A percentile compares a stretch with the other conserved stretches of the same genome.
phyloP scores from a whole-genome alignment of 768 basidiomycete genomes.

The Pseudohyphozyma bogoriensis region DNA sequence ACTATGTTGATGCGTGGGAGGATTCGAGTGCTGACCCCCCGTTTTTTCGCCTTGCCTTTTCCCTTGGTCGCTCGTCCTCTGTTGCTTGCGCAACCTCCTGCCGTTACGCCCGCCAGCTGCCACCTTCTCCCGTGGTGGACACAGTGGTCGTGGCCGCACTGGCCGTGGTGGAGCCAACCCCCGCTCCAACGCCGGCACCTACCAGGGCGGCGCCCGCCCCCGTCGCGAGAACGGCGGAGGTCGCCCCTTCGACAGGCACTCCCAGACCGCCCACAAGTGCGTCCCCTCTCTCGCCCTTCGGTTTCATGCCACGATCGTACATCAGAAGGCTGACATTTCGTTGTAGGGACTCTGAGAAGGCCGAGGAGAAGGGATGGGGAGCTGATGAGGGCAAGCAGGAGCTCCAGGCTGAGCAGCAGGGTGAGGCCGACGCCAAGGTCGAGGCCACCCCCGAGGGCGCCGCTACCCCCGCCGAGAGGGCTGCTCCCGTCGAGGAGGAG shows the following conservation, averaged over 20 bases:
- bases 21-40: neutral
- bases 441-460: slow-evolving; percentile 27
- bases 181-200: slow-evolving; percentile 44
- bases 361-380: slow-evolving; percentile 89
- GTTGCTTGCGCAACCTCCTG: neutral
- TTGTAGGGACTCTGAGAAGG: slow-evolving; percentile 83
- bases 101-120: slow-evolving; percentile 8
- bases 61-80: neutral
- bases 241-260: slow-evolving; percentile 75
- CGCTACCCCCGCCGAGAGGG: slow-evolving; percentile 32
- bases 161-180: slow-evolving; percentile 40
- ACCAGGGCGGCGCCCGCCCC: slow-evolving; percentile 42
- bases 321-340: slow-evolving; percentile 18
- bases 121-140: slow-evolving; percentile 41
- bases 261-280: slow-evolving; percentile 59
- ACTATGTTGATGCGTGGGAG: neutral
- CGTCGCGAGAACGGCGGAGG: slow-evolving; percentile 45
- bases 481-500: slow-evolving; percentile 54
- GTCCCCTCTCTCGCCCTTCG: slow-evolving; percentile 10
- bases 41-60: neutral
- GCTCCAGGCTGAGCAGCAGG: slow-evolving; percentile 68
- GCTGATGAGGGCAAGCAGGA: slow-evolving; percentile 78
- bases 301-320: neutral
- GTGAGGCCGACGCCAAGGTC: slow-evolving; percentile 40
- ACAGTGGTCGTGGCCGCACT: slow-evolving; percentile 44